A percentile compares a stretch with the other conserved stretches of the same genome.
These are phyloP conservation scores for Rhizopus arrhizus DNA, from an alignment of 371 early-diverging fungal genomes.

Conservation along the genomic window DNA sequence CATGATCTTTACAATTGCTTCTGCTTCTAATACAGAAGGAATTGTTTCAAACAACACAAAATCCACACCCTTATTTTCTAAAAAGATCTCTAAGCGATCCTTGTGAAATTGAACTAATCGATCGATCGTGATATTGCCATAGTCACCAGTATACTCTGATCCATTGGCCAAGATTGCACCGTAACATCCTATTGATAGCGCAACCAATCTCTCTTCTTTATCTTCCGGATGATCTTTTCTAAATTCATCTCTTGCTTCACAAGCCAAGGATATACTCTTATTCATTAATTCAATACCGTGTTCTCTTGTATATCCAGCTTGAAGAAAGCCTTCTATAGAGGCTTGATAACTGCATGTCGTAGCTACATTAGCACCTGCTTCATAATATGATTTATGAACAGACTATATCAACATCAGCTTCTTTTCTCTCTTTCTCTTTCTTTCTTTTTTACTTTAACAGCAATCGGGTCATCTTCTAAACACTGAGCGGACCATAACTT, in stretches of 20 bases:
- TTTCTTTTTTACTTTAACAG: constrained; percentile 38
- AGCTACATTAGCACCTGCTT: constrained; percentile 53
- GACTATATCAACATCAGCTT: constrained; percentile 14
- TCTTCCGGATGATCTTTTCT: constrained; percentile 24
- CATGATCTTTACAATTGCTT: constrained; percentile 45
- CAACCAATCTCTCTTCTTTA: constrained; percentile 30
- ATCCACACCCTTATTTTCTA: constrained; percentile 38
- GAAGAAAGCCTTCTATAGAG: constrained; percentile 38
- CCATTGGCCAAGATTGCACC: constrained; percentile 64
- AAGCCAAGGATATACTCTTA: constrained; percentile 43
- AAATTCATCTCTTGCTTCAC: constrained; percentile 45
- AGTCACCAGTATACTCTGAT: constrained; percentile 64
- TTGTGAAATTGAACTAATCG: constrained; percentile 52
- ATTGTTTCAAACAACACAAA: constrained; percentile 65
- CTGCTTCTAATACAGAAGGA: constrained; percentile 54
- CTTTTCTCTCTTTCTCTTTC: not conserved
- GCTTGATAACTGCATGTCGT: constrained; percentile 59
- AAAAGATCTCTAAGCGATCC: constrained; percentile 38
- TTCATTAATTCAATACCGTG: constrained; percentile 38
- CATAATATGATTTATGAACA: constrained; percentile 49
- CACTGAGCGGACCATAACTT: constrained; percentile 55
- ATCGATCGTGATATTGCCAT: constrained; percentile 34
- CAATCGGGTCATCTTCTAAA: constrained; percentile 47
- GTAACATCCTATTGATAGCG: constrained; percentile 62
- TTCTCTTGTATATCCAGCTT: constrained; percentile 33